Conservation (phyloP, 2,329 filamentous ascomycete species). For the Neurospora sp. region DNA sequence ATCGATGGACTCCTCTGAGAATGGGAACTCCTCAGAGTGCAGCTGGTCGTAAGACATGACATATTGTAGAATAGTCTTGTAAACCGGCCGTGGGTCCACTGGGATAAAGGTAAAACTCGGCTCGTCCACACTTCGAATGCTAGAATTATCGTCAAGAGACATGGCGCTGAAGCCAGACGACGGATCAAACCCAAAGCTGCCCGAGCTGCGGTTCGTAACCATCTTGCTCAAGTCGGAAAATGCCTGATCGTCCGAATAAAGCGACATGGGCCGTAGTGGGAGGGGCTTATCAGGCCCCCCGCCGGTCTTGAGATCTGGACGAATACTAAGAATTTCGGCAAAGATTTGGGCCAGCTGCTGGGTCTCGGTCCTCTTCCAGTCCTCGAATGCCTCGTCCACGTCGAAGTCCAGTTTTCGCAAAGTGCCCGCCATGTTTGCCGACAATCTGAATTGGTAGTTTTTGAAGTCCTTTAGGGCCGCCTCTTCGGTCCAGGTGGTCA, state of each 20-base stretch:
- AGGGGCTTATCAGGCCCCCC: slow-evolving; percentile 47
- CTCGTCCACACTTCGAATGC: slow-evolving; percentile 47
- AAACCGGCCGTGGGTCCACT: slow-evolving; percentile 69
- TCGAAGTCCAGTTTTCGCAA: slow-evolving; percentile 82
- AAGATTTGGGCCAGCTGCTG: slow-evolving; percentile 89
- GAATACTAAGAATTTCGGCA: slow-evolving; percentile 76
- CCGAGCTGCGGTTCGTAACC: slow-evolving; percentile 35
- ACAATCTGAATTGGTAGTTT: slow-evolving; percentile 81
- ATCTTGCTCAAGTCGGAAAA: slow-evolving; percentile 44
- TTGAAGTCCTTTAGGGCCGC: slow-evolving; percentile 87
- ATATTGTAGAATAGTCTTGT: slow-evolving; percentile 71
- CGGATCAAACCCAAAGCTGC: slow-evolving; percentile 47
- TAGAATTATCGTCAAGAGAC: slow-evolving; percentile 45
- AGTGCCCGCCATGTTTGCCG: slow-evolving; percentile 66
- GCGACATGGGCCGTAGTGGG: slow-evolving; percentile 41
- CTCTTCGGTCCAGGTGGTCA: slow-evolving; percentile 78
- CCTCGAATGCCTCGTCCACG: slow-evolving; percentile 73
- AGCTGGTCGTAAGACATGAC: slow-evolving; percentile 57
- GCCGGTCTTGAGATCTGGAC: slow-evolving; percentile 66
- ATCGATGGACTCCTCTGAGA: slow-evolving; percentile 74
- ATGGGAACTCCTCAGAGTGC: slow-evolving; percentile 42
- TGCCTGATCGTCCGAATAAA: slow-evolving; percentile 37
- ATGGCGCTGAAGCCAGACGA: slow-evolving; percentile 58
- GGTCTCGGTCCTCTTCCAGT: slow-evolving; percentile 84
- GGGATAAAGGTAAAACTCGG: slow-evolving; percentile 83